Evolutionary conservation across 108 stramenopile genomes (phyloP).

Genomic region (Skeletonema menzelii): DNA sequence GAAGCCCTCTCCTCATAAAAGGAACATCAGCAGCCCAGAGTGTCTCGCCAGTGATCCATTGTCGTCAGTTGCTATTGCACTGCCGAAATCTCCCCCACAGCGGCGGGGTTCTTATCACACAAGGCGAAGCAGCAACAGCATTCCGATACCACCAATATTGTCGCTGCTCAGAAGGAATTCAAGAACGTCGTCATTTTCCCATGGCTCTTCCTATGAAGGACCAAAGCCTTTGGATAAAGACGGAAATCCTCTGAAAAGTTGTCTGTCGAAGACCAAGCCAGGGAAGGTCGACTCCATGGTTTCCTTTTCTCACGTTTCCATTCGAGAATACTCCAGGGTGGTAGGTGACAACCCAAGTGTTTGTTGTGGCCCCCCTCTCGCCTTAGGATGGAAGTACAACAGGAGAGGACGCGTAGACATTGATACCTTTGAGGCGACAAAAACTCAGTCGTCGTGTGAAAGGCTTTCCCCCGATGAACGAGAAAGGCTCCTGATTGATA

Average conservation of each 20-base stretch:
- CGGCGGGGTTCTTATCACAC: not conserved
- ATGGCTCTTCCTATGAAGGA: conserved; percentile 15
- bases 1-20: not conserved
- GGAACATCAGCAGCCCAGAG: not conserved
- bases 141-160: not conserved
- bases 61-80: too few species aligned
- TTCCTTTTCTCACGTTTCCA: conserved; percentile 23
- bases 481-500: conserved; percentile 17
- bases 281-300: conserved; percentile 5
- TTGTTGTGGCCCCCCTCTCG: conserved; percentile 57
- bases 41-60: not conserved
- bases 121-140: not conserved
- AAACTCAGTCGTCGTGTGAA: not conserved
- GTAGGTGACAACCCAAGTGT: conserved; percentile 71
- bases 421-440: conserved; percentile 36
- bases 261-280: conserved; percentile 7
- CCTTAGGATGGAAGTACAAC: conserved; percentile 64
- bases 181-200: not conserved
- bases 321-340: conserved; percentile 39
- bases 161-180: not conserved
- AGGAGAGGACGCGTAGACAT: conserved; percentile 30
- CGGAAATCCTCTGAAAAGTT: conserved; percentile 30
- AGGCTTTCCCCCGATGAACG: conserved; percentile 28
- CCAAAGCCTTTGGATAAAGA: conserved; percentile 13
- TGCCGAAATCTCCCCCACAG: not conserved